Conservation (phyloP, 495 filamentous ascomycete species). For the Neurospora sp. region DNA sequence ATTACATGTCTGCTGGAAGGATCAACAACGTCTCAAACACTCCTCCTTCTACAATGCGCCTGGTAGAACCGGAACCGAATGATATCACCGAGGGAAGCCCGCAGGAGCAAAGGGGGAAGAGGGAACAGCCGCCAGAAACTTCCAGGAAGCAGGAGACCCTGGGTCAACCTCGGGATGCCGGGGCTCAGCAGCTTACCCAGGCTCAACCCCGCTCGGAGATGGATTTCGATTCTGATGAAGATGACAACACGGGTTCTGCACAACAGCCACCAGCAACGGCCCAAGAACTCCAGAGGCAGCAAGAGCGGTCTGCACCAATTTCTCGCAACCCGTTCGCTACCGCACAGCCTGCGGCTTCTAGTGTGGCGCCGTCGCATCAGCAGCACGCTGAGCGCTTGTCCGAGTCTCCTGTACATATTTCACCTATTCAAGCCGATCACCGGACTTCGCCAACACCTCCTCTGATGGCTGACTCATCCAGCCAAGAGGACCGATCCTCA, state of each 20-base stretch:
- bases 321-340: slow-evolving; percentile 19
- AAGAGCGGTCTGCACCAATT: slow-evolving; percentile 9
- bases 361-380: slow-evolving; percentile 9
- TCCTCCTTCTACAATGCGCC: slow-evolving; percentile 46
- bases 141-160: slow-evolving; percentile 10
- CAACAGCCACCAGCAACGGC: slow-evolving; percentile 6
- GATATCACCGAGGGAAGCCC: slow-evolving; percentile 27
- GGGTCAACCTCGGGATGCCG: slow-evolving; percentile 26
- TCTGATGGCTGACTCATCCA: slow-evolving; percentile 55
- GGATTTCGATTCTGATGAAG: slow-evolving; percentile 42
- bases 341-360: slow-evolving; percentile 15
- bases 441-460: slow-evolving; percentile 34
- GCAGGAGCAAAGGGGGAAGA: slow-evolving; percentile 20
- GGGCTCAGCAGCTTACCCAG: slow-evolving; percentile 41
- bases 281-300: slow-evolving; percentile 4
- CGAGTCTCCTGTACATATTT: slow-evolving; percentile 71
- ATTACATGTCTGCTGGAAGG: slow-evolving; percentile 28
- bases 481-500: slow-evolving; percentile 53
- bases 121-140: slow-evolving; percentile 11
- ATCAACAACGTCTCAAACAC: slow-evolving; percentile 34
- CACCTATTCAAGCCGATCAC: slow-evolving; percentile 41
- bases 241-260: slow-evolving; percentile 16
- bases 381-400: slow-evolving; percentile 44
- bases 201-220: slow-evolving; percentile 39
- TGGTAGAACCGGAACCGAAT: slow-evolving; percentile 47